Evolutionary conservation across 192 early-diverging fungal genomes (phyloP), one percentile per base, ranked within the genome.

Genomic region (Coemansia reversa): DNA sequence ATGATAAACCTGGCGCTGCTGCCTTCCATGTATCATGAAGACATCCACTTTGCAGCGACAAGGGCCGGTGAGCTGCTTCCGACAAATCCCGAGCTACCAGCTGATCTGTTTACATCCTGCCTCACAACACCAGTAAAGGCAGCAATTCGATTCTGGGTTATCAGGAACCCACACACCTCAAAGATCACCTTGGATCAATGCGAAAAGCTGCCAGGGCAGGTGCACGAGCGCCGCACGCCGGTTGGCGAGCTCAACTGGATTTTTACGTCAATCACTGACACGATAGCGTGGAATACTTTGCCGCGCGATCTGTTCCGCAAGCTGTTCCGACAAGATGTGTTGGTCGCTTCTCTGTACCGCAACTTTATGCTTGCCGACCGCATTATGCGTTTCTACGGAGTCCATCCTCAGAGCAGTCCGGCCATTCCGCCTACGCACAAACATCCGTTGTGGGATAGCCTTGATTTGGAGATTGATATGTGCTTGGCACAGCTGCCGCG

Each of bases 181-280:
- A 74, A 79, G 33, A 84, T 96, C 35, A 93, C 91, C 0, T 92
- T 96, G 89, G 73, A 81, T n/a, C 69, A 69, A 64, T 69, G 72
- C 69, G 73, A 72, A 28, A 28, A 66, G 52, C 91, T 96, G 32
- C 97, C 97, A 1, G 97, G 97, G 23, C 76, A 87, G 19, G 75
- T 93, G 22, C 89, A 90, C 67, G 94, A 97, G 67, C 88, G 97
- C 35, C 84, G 93, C 14, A 97, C 97, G 16, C 93, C 97, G 0
- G 79, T 97, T 14, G 97, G 97, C 49, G 97, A 99, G 81, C 84
- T 99, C 58, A 97, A 97, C 62, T 99, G 97, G 97, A 96, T 97
- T 19, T 95, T 99, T 65, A 97, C 95, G 4, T 89, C 97, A n/a
- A 93, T 99, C 56, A 97, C 94, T 0, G 97, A 99, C 71, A 97